A percentile compares a stretch with the other conserved stretches of the same genome.
Conservation (phyloP, 108 stramenopile genomes). For the Discostella stelligeroides region DNA sequence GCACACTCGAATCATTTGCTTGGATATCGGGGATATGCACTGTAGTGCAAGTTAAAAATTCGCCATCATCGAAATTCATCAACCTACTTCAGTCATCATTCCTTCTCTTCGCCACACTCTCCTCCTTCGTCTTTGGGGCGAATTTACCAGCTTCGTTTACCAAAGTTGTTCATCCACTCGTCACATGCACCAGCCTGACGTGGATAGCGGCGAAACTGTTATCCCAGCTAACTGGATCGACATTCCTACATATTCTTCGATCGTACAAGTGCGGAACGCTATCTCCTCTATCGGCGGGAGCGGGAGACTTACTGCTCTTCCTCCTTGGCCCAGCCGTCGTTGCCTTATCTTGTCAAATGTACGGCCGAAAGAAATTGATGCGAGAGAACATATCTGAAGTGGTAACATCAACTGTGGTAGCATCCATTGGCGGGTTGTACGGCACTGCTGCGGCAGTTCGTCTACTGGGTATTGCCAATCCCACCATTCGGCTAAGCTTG, state of each 20-base stretch:
- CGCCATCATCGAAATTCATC: slow-evolving; percentile 31
- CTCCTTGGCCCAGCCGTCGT: slow-evolving; percentile 82
- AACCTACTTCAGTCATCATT: slow-evolving; percentile 53
- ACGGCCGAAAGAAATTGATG: slow-evolving; percentile 73
- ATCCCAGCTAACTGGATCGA: slow-evolving; percentile 50
- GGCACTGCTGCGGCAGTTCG: slow-evolving; percentile 68
- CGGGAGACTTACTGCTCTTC: slow-evolving; percentile 75
- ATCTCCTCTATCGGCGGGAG: slow-evolving; percentile 53
- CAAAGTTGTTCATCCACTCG: slow-evolving; percentile 68
- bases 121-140: slow-evolving; percentile 73
- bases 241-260: slow-evolving; percentile 54
- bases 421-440: slow-evolving; percentile 74
- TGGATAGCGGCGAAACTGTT: slow-evolving; percentile 52
- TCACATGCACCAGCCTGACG: slow-evolving; percentile 69
- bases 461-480: slow-evolving; percentile 52
- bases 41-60: slow-evolving; percentile 26
- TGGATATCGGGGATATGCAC: slow-evolving; percentile 42
- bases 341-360: slow-evolving; percentile 75
- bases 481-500: slow-evolving; percentile 61
- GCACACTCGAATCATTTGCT: slow-evolving; percentile 51
- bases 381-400: slow-evolving; percentile 70
- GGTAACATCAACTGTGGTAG: slow-evolving; percentile 56
- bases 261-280: slow-evolving; percentile 65
- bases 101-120: slow-evolving; percentile 64
- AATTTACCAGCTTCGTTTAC: slow-evolving; percentile 67